Evolutionary conservation across 2,329 filamentous ascomycete species (phyloP), one percentile per base, ranked within the genome.

Genomic region (Myriosclerotinia scirpicola): DNA sequence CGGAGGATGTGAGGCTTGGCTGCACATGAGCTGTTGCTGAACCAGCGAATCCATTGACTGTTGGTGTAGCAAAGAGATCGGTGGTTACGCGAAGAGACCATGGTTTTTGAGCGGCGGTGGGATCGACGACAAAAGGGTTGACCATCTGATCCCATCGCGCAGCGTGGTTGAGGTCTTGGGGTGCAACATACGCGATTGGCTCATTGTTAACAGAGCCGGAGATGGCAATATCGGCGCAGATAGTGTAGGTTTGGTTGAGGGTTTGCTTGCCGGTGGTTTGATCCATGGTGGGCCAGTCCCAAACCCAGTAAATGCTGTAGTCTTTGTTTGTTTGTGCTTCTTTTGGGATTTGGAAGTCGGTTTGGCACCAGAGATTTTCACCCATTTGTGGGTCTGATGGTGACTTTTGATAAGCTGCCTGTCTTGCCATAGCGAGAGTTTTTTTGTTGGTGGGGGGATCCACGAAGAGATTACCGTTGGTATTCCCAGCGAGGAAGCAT

Each of bases 271-370:
- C 77, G 50, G 74, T 76, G 74, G 11, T 76, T 67, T 8, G 73
- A 73, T 80, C 78, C 75, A 87, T 81, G 17, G 86, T 88, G 3
- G 90, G 89, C 92, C 93, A 99, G 78, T 96, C 90, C 95, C 95
- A 98, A 55, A 97, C 89, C 94, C 94, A 98, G 82, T 97, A 96
- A 62, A 97, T 79, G 3, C 92, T 94, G 77, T 93, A 91, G 38
- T 84, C 83, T 40, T 87, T 84, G 54, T 87, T 87, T 12, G 81
- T 77, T n/a, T 83, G 78, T 56, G 87, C 80, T 72, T 90, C 84
- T 6, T 81, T 75, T 0, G 95, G 95, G 17, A 99, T 81, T 74
- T 88, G 83, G 58, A 97, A 81, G 75, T 95, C 88, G 46, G 88
- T 88, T 78, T 97, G 93, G 79, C 95, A 98, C 80, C 84, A 88